Base-by-base conservation (phyloP, 225 moss, liverwort and hornwort species). In the Pleurozium schreberi region DNA sequence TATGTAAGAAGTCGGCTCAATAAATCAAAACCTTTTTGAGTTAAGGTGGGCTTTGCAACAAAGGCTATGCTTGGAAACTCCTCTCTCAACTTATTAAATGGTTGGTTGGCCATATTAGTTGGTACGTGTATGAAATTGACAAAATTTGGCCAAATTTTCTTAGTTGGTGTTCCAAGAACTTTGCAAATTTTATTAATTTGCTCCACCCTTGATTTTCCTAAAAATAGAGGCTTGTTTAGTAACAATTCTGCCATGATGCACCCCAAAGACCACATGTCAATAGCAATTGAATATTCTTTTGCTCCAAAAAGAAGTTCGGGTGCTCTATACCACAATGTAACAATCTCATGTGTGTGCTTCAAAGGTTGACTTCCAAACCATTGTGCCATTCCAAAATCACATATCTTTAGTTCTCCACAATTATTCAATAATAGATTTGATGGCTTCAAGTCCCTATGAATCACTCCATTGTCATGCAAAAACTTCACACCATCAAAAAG, bases 231-330 rank as follows among this genome's bases (percentile, higher is more conserved):
- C 49, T 94, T 83, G 43, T 92, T 91, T 4, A 86, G 90, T 50
- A 92, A 88, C 40, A 95, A 91, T 75, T 95, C 84, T n/a, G 85
- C 92, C 88, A 95, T 95, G 8, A 95, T 93, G 86, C 90, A 96
- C 43, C 87, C 93, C 17, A 94, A 33, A 27, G 90, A 92, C 94
- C 89, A 96, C 94, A 95, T 94, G 62, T 95, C 88, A 78, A 95
- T 91, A 25, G 87, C 87, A 38, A 75, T 92, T 4, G 91, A 94
- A 75, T 96, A 94, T 78, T 84, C 80, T 88, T 84, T 90, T 36
- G 80, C 63, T 85, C 93, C 90, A 75, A 93, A 63, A 64, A 96
- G 64, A 52, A 93, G 66, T 70, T 95, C 81, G 5, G 65, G 93
- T 55, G 91, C 86, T 93, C 92, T 95, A 83, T 94, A 91, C 85